Evolutionary conservation across 495 filamentous ascomycete genomes (phyloP).

Genomic region (Aspergillus funiculosus): DNA sequence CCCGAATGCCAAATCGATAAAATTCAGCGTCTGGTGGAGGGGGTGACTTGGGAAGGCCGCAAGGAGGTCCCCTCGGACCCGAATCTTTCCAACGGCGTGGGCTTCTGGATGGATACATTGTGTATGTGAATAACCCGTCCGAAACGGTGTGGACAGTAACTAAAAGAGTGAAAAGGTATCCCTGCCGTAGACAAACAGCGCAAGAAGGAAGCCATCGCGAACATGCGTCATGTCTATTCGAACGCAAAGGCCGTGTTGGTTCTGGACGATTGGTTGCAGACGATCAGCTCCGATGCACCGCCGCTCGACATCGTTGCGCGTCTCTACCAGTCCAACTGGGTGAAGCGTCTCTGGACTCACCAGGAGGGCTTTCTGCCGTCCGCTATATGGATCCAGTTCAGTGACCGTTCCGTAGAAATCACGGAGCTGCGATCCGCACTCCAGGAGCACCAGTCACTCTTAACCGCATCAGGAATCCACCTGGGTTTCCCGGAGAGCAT

Average conservation of each 20-base stretch:
- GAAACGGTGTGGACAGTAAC: neutral
- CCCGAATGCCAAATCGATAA: constrained; percentile 9
- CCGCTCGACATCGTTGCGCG: constrained; percentile 7
- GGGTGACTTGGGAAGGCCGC: constrained; percentile 4
- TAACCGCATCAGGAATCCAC: neutral
- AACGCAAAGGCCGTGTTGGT: constrained; percentile 4
- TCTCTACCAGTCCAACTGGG: constrained; percentile 8
- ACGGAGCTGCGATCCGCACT: neutral
- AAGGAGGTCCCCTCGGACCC: neutral
- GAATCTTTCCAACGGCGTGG: neutral
- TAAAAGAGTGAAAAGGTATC: neutral
- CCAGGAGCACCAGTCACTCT: neutral
- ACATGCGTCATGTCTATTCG: constrained; percentile 6
- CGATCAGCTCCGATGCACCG: neutral
- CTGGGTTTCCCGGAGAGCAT: neutral
- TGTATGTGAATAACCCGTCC: neutral
- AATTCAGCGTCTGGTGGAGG: constrained; percentile 7
- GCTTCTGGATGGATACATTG: constrained; percentile 13
- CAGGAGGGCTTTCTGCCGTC: constrained; percentile 9
- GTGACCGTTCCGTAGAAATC: neutral
- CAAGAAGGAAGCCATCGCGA: neutral
- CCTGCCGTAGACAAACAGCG: neutral
- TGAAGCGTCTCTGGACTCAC: constrained; percentile 10
- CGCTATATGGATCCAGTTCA: constrained; percentile 6
- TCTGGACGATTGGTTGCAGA: constrained; percentile 9